Conservation (phyloP, 768 basidiomycete genomes). For the Mycena albidolilacea region DNA sequence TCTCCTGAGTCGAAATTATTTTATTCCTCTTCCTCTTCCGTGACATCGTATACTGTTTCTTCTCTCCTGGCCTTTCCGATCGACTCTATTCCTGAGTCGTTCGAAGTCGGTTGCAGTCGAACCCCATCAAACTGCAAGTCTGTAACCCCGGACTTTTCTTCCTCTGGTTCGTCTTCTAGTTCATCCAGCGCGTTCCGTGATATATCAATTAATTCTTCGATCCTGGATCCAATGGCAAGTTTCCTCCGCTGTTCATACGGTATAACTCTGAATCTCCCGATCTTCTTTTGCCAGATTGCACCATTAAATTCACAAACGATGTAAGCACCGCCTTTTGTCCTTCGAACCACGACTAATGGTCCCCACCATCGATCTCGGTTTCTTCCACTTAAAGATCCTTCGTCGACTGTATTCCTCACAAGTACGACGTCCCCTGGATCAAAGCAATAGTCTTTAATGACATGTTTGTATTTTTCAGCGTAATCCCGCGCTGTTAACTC, state of each 20-base stretch:
- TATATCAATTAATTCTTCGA: slow-evolving; percentile 27
- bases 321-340: slow-evolving; percentile 25
- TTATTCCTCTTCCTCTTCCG: background rate
- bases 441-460: slow-evolving; percentile 35
- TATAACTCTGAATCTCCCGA: slow-evolving; percentile 29
- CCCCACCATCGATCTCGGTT: slow-evolving; percentile 42
- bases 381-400: slow-evolving; percentile 40
- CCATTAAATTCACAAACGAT: slow-evolving; percentile 33
- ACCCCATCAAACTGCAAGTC: slow-evolving; percentile 28
- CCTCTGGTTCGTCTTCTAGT: slow-evolving; percentile 2
- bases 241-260: slow-evolving; percentile 18
- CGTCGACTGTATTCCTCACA: slow-evolving; percentile 39
- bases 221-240: background rate
- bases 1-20: too few relatives aligned
- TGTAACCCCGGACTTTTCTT: slow-evolving; percentile 7
- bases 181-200: slow-evolving; percentile 1
- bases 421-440: slow-evolving; percentile 44
- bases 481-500: slow-evolving; percentile 36
- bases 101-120: background rate
- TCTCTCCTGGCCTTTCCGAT: too few relatives aligned
- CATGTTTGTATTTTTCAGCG: slow-evolving; percentile 37
- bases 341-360: slow-evolving; percentile 41
- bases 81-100: too few relatives aligned
- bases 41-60: too few relatives aligned
- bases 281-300: slow-evolving; percentile 21